A percentile compares a stretch with the other conserved stretches of the same genome.
Evolutionary conservation across 2,329 filamentous ascomycete genomes (phyloP).

Genomic region (Aspergillus fumigatus): DNA sequence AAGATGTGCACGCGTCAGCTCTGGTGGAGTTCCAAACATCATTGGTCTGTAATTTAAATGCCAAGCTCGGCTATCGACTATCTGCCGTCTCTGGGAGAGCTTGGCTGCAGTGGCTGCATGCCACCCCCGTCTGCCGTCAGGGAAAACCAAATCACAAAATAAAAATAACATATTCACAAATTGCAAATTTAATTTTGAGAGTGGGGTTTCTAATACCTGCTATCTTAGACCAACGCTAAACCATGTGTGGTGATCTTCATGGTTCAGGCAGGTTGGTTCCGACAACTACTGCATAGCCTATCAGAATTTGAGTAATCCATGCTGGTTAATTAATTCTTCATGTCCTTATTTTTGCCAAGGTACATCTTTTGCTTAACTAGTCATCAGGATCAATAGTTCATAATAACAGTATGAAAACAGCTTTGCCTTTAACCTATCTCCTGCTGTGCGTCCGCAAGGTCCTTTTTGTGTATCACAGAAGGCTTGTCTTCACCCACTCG

Average conservation of each 20-base stretch:
- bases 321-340: too few relatives aligned
- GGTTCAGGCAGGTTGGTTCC: neutral
- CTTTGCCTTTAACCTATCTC: neutral
- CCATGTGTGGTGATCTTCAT: neutral
- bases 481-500: neutral
- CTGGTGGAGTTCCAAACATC: slow-evolving; percentile 10
- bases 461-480: neutral
- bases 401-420: neutral
- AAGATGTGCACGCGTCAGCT: slow-evolving; percentile 35
- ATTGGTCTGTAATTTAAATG: slow-evolving; percentile 28
- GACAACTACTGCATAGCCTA: neutral
- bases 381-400: neutral
- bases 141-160: neutral
- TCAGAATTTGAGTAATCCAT: neutral
- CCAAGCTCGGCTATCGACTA: slow-evolving; percentile 39
- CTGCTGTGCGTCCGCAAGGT: neutral
- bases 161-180: neutral
- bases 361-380: too few relatives aligned
- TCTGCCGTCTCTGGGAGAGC: slow-evolving; percentile 27
- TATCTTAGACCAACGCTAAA: neutral
- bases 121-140: neutral
- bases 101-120: neutral
- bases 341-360: neutral
- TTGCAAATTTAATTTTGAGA: neutral
- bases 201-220: neutral